phyloP scores from a whole-genome alignment of 2,329 filamentous ascomycete genomes.

The Coleophoma crateriformis region DNA sequence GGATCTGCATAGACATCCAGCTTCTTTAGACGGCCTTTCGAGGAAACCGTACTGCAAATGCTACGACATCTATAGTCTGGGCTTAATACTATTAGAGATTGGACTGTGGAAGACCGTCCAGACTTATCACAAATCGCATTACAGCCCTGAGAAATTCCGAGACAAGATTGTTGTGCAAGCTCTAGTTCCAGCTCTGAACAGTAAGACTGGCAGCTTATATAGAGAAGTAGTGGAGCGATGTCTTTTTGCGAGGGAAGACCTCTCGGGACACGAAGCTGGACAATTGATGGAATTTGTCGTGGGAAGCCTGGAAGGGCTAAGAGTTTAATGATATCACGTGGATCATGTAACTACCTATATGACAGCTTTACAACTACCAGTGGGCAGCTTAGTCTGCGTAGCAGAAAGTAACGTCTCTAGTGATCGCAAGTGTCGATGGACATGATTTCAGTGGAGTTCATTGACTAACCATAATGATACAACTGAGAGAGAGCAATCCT shows the following conservation, averaged over 20 bases:
- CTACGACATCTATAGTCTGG: constrained; percentile 38
- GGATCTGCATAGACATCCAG: constrained; percentile 42
- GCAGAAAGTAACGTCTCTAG: too few relatives aligned
- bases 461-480: too few relatives aligned
- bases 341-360: too few relatives aligned
- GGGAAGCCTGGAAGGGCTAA: constrained; percentile 32
- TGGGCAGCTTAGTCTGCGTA: too few relatives aligned
- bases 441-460: too few relatives aligned
- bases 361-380: too few relatives aligned
- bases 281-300: constrained; percentile 38
- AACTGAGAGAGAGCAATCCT: too few relatives aligned
- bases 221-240: constrained; percentile 36
- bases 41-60: constrained; percentile 32
- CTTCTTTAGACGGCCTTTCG: constrained; percentile 31
- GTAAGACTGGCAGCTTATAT: constrained; percentile 35
- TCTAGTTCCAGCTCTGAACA: constrained; percentile 34
- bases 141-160: constrained; percentile 35
- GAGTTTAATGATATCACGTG: constrained; percentile 9
- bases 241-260: constrained; percentile 30
- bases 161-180: constrained; percentile 35
- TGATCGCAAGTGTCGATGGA: too few relatives aligned
- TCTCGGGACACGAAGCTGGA: constrained; percentile 30
- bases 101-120: constrained; percentile 38
- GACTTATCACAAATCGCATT: constrained; percentile 34
- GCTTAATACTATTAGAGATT: constrained; percentile 43